Percentiles rank a stretch among this genome's conserved stretches.
Conservation (phyloP, 2,329 filamentous ascomycete genomes). For the Davidsoniella virescens region DNA sequence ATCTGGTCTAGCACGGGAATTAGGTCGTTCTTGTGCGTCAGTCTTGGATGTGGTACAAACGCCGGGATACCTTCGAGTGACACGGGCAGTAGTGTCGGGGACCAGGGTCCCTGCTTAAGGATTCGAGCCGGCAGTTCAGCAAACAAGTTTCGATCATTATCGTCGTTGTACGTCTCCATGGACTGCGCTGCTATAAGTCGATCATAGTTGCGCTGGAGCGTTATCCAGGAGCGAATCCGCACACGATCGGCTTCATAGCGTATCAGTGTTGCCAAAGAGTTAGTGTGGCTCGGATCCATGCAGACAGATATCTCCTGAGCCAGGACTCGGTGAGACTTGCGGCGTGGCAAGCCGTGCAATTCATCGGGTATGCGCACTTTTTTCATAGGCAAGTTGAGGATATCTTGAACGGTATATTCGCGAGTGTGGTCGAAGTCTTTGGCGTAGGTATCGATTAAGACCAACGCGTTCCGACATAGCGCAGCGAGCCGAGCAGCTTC, state of each 20-base stretch:
- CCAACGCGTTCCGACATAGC: slow-evolving; percentile 15
- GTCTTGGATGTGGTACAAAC: slow-evolving; percentile 22
- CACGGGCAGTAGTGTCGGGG: slow-evolving; percentile 18
- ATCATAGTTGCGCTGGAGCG: slow-evolving; percentile 23
- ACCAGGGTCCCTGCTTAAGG: slow-evolving; percentile 21
- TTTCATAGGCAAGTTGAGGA: slow-evolving; percentile 20
- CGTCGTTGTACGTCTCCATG: background rate
- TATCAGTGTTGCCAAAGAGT: slow-evolving; percentile 23
- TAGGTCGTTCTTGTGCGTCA: slow-evolving; percentile 20
- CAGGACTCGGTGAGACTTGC: slow-evolving; percentile 20
- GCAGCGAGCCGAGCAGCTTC: background rate
- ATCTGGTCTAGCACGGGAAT: slow-evolving; percentile 21
- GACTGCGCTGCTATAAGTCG: slow-evolving; percentile 16
- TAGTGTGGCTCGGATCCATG: slow-evolving; percentile 21
- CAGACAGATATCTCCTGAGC: slow-evolving; percentile 20
- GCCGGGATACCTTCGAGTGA: slow-evolving; percentile 20
- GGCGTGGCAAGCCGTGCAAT: slow-evolving; percentile 21
- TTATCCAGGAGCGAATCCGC: slow-evolving; percentile 22
- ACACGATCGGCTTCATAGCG: slow-evolving; percentile 24
- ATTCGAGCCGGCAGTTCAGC: slow-evolving; percentile 20
- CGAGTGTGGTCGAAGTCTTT: slow-evolving; percentile 18
- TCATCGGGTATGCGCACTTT: slow-evolving; percentile 19
- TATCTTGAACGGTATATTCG: slow-evolving; percentile 22
- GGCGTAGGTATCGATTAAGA: slow-evolving; percentile 17
- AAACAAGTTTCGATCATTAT: slow-evolving; percentile 6